Conservation (phyloP, 768 basidiomycete genomes). For the Podaxis rugospora region DNA sequence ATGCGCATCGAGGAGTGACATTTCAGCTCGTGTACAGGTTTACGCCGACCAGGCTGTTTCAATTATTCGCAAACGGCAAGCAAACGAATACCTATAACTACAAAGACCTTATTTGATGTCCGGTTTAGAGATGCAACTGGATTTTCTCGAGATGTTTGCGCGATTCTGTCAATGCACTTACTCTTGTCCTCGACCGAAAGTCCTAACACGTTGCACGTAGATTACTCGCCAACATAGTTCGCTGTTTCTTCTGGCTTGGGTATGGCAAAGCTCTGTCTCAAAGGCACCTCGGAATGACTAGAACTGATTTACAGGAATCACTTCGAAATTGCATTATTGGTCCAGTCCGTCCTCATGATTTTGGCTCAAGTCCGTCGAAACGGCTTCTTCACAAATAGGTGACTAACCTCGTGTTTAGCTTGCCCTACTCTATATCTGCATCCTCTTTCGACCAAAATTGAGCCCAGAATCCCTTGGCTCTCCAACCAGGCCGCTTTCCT, state of each 20-base stretch:
- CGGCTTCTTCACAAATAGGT: background rate
- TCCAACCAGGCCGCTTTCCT: constrained; percentile 64
- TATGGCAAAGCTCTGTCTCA: constrained; percentile 16
- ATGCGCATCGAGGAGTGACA: constrained; percentile 3
- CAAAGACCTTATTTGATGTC: background rate
- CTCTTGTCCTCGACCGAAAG: background rate
- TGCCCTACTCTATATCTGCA: constrained; percentile 77
- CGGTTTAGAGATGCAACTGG: constrained; percentile 70
- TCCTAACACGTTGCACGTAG: constrained; percentile 28
- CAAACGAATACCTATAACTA: constrained; percentile 36
- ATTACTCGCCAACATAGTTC: constrained; percentile 77
- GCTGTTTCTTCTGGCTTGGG: constrained; percentile 92
- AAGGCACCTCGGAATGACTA: constrained; percentile 1
- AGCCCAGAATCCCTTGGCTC: constrained; percentile 55
- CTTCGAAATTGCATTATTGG: constrained; percentile 72
- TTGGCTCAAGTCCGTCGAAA: constrained; percentile 58
- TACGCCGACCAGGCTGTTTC: constrained; percentile 81
- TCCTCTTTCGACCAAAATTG: constrained; percentile 57
- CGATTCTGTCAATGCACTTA: constrained; percentile 56
- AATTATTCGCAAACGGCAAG: constrained; percentile 58
- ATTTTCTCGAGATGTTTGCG: constrained; percentile 84
- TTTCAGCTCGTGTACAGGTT: constrained; percentile 35
- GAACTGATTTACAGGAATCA: constrained; percentile 35
- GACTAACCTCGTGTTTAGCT: constrained; percentile 40
- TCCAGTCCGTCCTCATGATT: constrained; percentile 86